phyloP scores from a whole-genome alignment of 306 rosid genomes.

The Inga leiocalycina region DNA sequence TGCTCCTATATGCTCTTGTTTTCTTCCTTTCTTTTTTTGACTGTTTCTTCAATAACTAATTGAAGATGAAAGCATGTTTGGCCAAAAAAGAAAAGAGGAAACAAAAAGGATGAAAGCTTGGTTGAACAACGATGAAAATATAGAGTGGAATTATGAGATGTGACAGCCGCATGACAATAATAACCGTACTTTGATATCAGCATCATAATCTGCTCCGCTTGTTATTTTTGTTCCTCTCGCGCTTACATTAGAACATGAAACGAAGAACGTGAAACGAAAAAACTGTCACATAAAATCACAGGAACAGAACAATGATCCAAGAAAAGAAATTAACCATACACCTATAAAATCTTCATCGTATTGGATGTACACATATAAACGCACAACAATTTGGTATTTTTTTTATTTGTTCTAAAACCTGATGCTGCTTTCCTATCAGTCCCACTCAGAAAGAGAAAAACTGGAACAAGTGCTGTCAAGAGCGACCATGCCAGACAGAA shows the following conservation, averaged over 20 bases:
- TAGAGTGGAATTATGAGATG: not conserved
- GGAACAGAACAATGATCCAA: not conserved
- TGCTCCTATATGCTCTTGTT: not conserved
- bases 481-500: constrained; percentile 46
- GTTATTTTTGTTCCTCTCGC: not conserved
- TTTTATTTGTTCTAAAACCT: not conserved
- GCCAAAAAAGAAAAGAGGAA: not conserved
- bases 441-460: constrained; percentile 29
- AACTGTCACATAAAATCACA: not conserved
- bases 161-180: not conserved
- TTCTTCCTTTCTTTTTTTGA: not conserved
- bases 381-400: not conserved
- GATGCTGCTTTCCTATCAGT: constrained; percentile 15
- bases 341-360: not conserved
- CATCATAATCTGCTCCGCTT: not conserved
- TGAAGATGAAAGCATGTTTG: not conserved
- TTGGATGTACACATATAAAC: not conserved
- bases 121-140: not conserved
- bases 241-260: not conserved
- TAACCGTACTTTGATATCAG: not conserved
- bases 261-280: not conserved
- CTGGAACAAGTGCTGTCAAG: constrained; percentile 32
- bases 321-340: not conserved
- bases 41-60: not conserved
- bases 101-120: not conserved